A percentile compares a stretch with the other conserved stretches of the same genome.
These are phyloP conservation scores for Lentinula novae-zelandiae DNA, from an alignment of 1,284 basidiomycete species.

Conservation along the genomic window DNA sequence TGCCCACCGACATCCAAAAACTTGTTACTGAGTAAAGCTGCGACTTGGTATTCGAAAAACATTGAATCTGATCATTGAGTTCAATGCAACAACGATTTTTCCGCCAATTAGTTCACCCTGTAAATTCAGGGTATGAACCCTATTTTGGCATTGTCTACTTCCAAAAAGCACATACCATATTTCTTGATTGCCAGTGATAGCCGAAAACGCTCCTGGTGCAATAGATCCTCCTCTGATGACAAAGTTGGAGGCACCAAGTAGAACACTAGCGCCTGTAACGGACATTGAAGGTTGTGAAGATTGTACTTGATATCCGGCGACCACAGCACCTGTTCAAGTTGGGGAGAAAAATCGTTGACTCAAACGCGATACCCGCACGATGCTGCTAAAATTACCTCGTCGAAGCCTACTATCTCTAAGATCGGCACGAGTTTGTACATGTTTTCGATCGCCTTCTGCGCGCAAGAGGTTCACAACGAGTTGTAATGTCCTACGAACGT, in stretches of 20 bases:
- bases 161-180: not conserved
- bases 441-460: not conserved
- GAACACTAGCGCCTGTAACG: constrained; percentile 2
- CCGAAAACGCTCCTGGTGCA: constrained; percentile 1
- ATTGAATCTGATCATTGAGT: too few relatives aligned
- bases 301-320: too few relatives aligned
- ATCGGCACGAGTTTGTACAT: not conserved
- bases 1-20: too few relatives aligned
- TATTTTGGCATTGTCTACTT: not conserved
- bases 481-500: not conserved
- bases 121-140: too few relatives aligned
- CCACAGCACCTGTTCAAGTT: too few relatives aligned
- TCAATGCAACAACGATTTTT: too few relatives aligned
- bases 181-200: constrained; percentile 1
- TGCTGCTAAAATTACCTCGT: not conserved
- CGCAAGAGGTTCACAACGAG: not conserved
- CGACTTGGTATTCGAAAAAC: too few relatives aligned
- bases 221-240: not conserved
- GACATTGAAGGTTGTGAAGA: not conserved
- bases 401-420: not conserved
- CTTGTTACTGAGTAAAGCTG: too few relatives aligned
- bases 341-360: not conserved
- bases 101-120: too few relatives aligned
- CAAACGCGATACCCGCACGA: too few relatives aligned
- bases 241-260: constrained; percentile 1